Conservation (phyloP, 257 asterid species). For the Henckelia pumila region DNA sequence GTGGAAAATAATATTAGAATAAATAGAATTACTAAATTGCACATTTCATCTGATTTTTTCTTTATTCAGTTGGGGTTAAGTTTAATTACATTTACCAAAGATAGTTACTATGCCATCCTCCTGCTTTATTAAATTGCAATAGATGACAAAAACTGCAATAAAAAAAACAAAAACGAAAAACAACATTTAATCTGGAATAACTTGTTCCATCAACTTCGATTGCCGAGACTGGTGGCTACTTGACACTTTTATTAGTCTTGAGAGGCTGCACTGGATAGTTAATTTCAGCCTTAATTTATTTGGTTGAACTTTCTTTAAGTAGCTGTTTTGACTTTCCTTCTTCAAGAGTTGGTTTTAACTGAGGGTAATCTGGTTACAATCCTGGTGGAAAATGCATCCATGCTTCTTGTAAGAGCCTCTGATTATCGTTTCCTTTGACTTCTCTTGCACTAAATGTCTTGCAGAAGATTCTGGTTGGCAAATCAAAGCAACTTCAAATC, state of each 20-base stretch:
- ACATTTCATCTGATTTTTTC: too few relatives aligned
- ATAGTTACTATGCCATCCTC: too few relatives aligned
- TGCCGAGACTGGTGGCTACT: slow-evolving; percentile 13
- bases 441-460: slow-evolving; percentile 11
- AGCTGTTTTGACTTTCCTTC: slow-evolving; percentile 14
- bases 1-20: too few relatives aligned
- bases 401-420: slow-evolving; percentile 6
- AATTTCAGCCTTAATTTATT: slow-evolving; percentile 10
- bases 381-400: slow-evolving; percentile 7
- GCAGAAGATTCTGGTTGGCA: slow-evolving; percentile 66
- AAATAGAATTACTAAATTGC: too few relatives aligned
- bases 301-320: slow-evolving; percentile 12
- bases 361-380: slow-evolving; percentile 1
- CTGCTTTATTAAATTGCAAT: too few relatives aligned
- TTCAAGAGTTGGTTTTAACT: slow-evolving; percentile 16
- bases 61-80: too few relatives aligned
- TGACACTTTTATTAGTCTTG: neutral
- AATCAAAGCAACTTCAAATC: slow-evolving; percentile 39
- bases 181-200: neutral
- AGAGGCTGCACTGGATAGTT: slow-evolving; percentile 21
- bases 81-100: too few relatives aligned
- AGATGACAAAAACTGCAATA: neutral
- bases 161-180: too few relatives aligned
- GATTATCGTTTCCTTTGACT: slow-evolving; percentile 12
- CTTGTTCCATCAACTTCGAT: neutral